A percentile compares a stretch with the other conserved stretches of the same genome.
Evolutionary conservation across 352 stramenopile genomes (phyloP).

Genomic region (Globisporangium cystogenes): DNA sequence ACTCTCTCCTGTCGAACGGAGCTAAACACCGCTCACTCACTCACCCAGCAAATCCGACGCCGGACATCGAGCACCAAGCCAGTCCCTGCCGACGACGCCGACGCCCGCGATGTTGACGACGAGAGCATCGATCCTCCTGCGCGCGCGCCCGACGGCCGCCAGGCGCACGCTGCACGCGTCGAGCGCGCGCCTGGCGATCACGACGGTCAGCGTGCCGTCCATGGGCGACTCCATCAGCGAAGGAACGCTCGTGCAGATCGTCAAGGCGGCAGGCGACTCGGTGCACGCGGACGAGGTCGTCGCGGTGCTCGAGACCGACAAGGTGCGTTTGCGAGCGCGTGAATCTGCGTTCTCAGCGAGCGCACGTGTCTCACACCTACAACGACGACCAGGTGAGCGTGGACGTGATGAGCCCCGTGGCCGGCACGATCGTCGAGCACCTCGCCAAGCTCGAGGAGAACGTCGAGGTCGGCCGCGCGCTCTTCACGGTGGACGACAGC

Average conservation of each 20-base stretch:
- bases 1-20: no score
- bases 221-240: conserved; percentile 98
- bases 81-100: no score
- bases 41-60: no score
- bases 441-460: conserved; percentile 94
- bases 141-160: not conserved
- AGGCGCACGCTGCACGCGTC: conserved; percentile 43
- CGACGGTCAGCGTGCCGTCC: conserved; percentile 82
- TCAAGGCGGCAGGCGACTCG: conserved; percentile 90
- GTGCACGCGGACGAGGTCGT: conserved; percentile 96
- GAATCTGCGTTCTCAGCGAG: no score
- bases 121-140: not conserved
- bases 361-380: not conserved
- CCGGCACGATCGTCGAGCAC: conserved; percentile 91
- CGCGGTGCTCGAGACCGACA: conserved; percentile 98
- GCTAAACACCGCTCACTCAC: no score
- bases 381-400: conserved; percentile 66
- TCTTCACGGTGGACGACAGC: conserved; percentile 93
- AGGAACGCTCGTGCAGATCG: conserved; percentile 96
- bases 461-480: conserved; percentile 91
- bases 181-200: conserved; percentile 31
- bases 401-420: conserved; percentile 87
- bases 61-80: no score
- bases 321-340: conserved; percentile 60
- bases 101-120: not conserved